Evolutionary conservation across 352 stramenopile species (phyloP).

Genomic region (Pythium brachiatum): DNA sequence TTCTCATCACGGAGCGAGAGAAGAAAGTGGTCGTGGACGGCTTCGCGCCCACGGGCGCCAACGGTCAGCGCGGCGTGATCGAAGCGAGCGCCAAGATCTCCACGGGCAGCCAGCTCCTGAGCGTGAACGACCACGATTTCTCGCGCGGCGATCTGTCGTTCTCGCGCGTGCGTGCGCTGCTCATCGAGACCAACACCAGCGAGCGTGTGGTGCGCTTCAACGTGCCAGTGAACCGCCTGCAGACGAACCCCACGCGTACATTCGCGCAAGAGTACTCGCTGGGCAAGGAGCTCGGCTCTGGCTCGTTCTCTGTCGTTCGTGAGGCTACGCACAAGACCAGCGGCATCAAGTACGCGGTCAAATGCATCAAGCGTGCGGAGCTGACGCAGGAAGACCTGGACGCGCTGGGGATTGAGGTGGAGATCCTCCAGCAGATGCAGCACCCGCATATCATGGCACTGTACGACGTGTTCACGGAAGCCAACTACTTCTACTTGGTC

Average conservation of each 20-base stretch:
- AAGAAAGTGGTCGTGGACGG: conserved; percentile 63
- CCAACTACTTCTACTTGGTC: conserved; percentile 96
- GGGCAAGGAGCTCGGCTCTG: conserved; percentile 47
- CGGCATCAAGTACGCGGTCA: conserved; percentile 47
- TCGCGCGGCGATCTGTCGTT: conserved; percentile 46
- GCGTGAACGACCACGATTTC: conserved; percentile 77
- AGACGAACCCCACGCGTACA: conserved; percentile 31
- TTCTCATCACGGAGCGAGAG: conserved; percentile 71
- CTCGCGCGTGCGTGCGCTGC: conserved; percentile 66
- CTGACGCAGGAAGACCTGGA: conserved; percentile 48
- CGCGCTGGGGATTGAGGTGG: conserved; percentile 75
- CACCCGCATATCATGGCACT: conserved; percentile 90
- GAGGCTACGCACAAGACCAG: conserved; percentile 42
- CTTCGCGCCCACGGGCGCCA: conserved; percentile 56
- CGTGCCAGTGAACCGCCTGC: conserved; percentile 45
- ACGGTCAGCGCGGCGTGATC: conserved; percentile 40
- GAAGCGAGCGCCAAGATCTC: conserved; percentile 25
- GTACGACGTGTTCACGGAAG: conserved; percentile 91
- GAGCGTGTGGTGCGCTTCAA: conserved; percentile 66
- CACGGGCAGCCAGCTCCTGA: conserved; percentile 48
- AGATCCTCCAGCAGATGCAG: conserved; percentile 80
- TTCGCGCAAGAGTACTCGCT: conserved; percentile 68
- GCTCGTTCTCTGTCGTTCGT: conserved; percentile 57
- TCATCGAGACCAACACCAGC: conserved; percentile 55
- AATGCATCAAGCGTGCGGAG: conserved; percentile 87